A percentile compares a stretch with the other conserved stretches of the same genome.
phyloP scores from a whole-genome alignment of 495 filamentous ascomycete genomes.

The Penicillium arizonense region DNA sequence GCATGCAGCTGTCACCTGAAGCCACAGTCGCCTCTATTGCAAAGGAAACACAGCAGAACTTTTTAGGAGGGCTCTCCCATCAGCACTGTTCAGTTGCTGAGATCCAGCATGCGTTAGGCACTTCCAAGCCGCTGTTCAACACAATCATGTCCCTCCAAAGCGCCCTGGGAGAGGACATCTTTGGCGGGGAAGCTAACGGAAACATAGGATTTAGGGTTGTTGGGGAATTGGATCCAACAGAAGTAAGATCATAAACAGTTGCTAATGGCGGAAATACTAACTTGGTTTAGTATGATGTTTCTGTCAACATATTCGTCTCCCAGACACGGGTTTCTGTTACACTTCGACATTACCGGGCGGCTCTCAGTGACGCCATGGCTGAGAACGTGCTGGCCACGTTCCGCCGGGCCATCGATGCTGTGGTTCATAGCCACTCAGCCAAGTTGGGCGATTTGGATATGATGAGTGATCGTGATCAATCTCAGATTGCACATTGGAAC shows the following conservation, averaged over 20 bases:
- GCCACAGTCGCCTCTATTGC: not conserved
- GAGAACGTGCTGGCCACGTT: not conserved
- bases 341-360: not conserved
- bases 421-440: not conserved
- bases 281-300: not conserved
- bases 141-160: not conserved
- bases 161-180: not conserved
- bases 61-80: not conserved
- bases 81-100: not conserved
- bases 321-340: not conserved
- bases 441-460: not conserved
- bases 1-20: slow-evolving; percentile 14
- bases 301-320: not conserved
- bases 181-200: not conserved
- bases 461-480: not conserved
- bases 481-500: not conserved
- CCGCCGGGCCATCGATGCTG: not conserved
- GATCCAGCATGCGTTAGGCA: not conserved
- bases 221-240: not conserved
- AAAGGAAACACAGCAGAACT: not conserved
- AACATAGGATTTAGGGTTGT: not conserved
- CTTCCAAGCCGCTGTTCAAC: not conserved
- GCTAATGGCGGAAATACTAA: not conserved
- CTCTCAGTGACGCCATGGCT: not conserved
- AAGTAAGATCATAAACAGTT: not conserved